Evolutionary conservation across 495 filamentous ascomycete genomes (phyloP).

Genomic region (Cercophora scortea): DNA sequence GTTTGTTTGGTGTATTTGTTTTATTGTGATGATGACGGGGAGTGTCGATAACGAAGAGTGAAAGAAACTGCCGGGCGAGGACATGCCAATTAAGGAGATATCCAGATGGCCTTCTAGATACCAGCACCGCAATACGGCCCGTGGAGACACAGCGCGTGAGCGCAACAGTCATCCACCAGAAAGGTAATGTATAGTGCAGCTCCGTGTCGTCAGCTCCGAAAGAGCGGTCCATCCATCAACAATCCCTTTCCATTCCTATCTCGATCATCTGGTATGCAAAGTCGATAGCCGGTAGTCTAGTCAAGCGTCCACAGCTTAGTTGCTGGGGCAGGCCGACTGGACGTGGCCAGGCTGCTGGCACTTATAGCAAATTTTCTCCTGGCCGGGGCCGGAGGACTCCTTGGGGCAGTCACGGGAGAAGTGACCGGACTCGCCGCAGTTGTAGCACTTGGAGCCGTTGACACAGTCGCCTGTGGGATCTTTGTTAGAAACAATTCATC

Average conservation of each 20-base stretch:
- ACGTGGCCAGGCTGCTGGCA: conserved; percentile 98
- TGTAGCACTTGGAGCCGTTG: conserved; percentile 99
- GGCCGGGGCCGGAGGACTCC: conserved; percentile 53
- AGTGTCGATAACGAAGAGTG: conserved; percentile 3
- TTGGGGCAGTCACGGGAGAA: conserved; percentile 91
- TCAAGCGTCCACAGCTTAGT: conserved; percentile 13
- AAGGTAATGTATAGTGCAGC: conserved; percentile 22
- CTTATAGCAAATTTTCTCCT: conserved; percentile 97
- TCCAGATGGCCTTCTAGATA: conserved; percentile 27
- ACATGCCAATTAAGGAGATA: conserved; percentile 22
- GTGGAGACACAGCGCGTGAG: conserved; percentile 17
- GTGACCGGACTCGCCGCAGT: conserved; percentile 94
- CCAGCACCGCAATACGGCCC: conserved; percentile 17
- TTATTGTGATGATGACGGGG: conserved; percentile 2
- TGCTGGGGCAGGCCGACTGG: conserved; percentile 81
- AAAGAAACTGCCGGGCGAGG: conserved; percentile 10
- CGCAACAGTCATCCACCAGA: conserved; percentile 19
- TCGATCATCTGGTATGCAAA: conserved; percentile 12
- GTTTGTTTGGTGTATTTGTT: conserved; percentile 8
- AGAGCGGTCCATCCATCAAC: conserved; percentile 8
- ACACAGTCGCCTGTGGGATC: conserved; percentile 69
- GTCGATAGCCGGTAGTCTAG: conserved; percentile 13
- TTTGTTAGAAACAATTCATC: neutral
- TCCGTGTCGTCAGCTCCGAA: conserved; percentile 18
- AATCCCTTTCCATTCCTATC: conserved; percentile 15